Evolutionary conservation across 2,329 filamentous ascomycete genomes (phyloP), one percentile per base, ranked within the genome.

Genomic region (Rutstroemia sydowiana): DNA sequence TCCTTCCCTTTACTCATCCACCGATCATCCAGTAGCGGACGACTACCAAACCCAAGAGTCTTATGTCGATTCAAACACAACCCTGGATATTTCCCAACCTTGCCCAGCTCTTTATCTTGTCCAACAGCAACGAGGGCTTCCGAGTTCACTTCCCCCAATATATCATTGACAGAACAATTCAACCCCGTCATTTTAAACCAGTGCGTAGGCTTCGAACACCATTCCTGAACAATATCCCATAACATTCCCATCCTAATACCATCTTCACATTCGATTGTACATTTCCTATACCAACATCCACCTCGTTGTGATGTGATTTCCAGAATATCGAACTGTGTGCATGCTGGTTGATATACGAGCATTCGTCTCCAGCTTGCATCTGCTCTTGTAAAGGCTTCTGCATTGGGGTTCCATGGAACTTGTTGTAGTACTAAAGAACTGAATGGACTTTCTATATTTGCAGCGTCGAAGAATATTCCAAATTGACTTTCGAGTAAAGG

Each of bases 161-260:
- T 16, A 41, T 41, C 16, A 41, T 41, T 20, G n/a, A 23, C n/a
- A 20, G 7, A 20, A 20, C 13, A 11, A 41, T 20, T 20, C 6
- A 20, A 20, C 3, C 11, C 37, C n/a, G n/a, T 28, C 32, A 51
- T 46, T 45, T 30, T 43, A 21, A 51, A 32, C 48, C 48, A 51
- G 23, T 51, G 41, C 18, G 45, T 51, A 30, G 31, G 34, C 18
- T 43, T 31, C 23, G 45, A 45, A 21, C 48, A 51, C 48, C 48
- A 51, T 37, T 51, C 30, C 31, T 51, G 48, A 14, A 43, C 31
- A 14, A 51, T 51, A 30, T 51, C 48, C 48, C 48, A 51, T 5
- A 51, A 23, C 48, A 51, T 51, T 16, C 48, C 48, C 48, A 51
- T 51, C 16, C 41, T 45, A 8, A 51, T 28, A 16, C 48, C 48